These are phyloP conservation scores for Bipolaris oryzae DNA, from an alignment of 2,329 filamentous ascomycete genomes.

Conservation along the genomic window DNA sequence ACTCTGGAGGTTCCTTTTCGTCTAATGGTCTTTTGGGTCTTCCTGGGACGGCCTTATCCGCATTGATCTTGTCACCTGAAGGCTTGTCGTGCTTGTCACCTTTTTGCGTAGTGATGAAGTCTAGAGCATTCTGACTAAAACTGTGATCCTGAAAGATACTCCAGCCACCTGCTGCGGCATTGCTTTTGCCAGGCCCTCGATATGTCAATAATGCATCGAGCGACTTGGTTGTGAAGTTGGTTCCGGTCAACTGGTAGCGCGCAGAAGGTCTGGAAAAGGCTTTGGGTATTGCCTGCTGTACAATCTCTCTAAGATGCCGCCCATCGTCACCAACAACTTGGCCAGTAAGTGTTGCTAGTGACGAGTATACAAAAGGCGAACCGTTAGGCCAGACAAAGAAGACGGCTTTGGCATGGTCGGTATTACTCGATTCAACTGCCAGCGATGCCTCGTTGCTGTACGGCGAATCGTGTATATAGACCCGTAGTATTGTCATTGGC, in stretches of 20 bases:
- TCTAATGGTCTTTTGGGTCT: constrained; percentile 38
- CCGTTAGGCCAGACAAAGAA: constrained; percentile 84
- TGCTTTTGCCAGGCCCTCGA: constrained; percentile 71
- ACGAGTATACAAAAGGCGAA: constrained; percentile 74
- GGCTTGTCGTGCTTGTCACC: constrained; percentile 26
- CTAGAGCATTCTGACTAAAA: constrained; percentile 58
- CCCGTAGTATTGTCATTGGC: constrained; percentile 75
- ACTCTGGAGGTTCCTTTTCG: constrained; percentile 34
- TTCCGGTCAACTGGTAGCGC: constrained; percentile 71
- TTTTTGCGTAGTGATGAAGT: constrained; percentile 48
- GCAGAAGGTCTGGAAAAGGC: constrained; percentile 77
- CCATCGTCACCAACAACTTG: constrained; percentile 43
- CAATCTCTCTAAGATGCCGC: constrained; percentile 69
- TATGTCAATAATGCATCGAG: constrained; percentile 71
- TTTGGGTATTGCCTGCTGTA: constrained; percentile 80
- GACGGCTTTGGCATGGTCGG: constrained; percentile 72
- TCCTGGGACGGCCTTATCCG: constrained; percentile 32
- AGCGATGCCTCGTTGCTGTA: constrained; percentile 65
- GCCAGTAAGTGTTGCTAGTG: constrained; percentile 53
- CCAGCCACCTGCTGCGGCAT: constrained; percentile 78
- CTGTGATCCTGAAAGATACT: constrained; percentile 73
- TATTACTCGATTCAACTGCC: constrained; percentile 35
- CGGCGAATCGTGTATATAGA: constrained; percentile 80
- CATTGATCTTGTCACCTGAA: constrained; percentile 16
- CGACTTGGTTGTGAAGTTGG: constrained; percentile 73